Evolutionary conservation across 2,329 filamentous ascomycete species (phyloP).

Genomic region (Trichoderma semiorbis): DNA sequence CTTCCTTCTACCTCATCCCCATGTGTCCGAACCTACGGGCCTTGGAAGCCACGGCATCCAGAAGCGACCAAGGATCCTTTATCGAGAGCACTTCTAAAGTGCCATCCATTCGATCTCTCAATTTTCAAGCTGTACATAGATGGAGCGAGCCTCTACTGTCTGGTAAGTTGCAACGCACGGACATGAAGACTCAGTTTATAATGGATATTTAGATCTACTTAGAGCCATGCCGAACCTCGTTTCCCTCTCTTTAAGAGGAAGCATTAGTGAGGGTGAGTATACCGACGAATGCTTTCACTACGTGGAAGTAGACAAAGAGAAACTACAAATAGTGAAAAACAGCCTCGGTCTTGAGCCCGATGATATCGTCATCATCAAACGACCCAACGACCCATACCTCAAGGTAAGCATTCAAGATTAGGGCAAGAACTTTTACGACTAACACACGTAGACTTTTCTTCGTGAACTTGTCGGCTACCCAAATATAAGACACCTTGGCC

Average conservation of each 20-base stretch:
- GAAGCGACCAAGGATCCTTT: not conserved
- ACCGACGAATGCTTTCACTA: not conserved
- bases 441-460: not conserved
- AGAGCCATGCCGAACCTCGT: not conserved
- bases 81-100: not conserved
- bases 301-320: not conserved
- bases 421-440: not conserved
- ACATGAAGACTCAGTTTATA: not conserved
- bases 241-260: not conserved
- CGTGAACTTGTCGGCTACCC: not conserved
- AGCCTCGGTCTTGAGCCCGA: not conserved
- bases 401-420: not conserved
- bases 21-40: not conserved
- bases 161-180: not conserved
- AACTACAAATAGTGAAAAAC: not conserved
- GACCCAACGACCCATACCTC: not conserved
- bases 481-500: not conserved
- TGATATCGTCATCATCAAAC: not conserved
- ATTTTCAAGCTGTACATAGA: not conserved
- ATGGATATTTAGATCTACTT: not conserved
- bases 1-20: not conserved
- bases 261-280: not conserved
- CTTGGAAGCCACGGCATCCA: not conserved
- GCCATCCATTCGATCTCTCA: not conserved
- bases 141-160: not conserved